Conservation (phyloP, 2,329 filamentous ascomycete genomes). For the Beauveria sp. region DNA sequence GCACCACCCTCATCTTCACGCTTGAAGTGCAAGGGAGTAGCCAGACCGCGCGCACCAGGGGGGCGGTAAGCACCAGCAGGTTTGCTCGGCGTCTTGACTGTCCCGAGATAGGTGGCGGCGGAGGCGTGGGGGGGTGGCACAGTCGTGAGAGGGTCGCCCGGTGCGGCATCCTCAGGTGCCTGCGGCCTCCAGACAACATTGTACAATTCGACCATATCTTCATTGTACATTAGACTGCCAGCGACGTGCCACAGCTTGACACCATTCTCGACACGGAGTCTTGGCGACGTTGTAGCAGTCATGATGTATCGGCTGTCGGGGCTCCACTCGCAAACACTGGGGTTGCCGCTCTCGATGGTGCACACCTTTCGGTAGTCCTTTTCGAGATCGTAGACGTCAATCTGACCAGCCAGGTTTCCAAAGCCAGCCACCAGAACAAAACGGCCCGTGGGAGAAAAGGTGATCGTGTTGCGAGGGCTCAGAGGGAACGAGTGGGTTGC, state of each 20-base stretch:
- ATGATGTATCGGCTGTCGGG: conserved; percentile 92
- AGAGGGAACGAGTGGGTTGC: conserved; percentile 80
- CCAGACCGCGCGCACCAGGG: conserved; percentile 81
- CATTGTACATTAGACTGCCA: conserved; percentile 85
- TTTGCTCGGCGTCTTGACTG: conserved; percentile 90
- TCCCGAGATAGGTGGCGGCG: conserved; percentile 72
- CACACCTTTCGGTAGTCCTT: conserved; percentile 89
- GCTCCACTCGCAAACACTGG: conserved; percentile 95
- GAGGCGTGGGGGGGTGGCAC: conserved; percentile 76
- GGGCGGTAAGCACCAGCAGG: conserved; percentile 95
- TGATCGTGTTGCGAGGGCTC: conserved; percentile 85
- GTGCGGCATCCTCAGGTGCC: conserved; percentile 47
- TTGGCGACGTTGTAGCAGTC: conserved; percentile 94
- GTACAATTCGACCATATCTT: conserved; percentile 92
- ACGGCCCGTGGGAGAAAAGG: conserved; percentile 87
- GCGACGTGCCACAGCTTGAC: conserved; percentile 91
- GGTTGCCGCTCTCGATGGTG: conserved; percentile 92
- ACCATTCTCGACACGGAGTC: conserved; percentile 92
- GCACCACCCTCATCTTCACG: conserved; percentile 94
- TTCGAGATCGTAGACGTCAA: conserved; percentile 93
- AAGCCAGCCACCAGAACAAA: conserved; percentile 94
- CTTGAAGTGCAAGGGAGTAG: conserved; percentile 90
- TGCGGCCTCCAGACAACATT: conserved; percentile 83
- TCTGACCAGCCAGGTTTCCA: conserved; percentile 93
- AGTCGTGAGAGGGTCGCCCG: conserved; percentile 64